phyloP scores from a whole-genome alignment of 2,329 filamentous ascomycete genomes.

The Talaromyces sp. region DNA sequence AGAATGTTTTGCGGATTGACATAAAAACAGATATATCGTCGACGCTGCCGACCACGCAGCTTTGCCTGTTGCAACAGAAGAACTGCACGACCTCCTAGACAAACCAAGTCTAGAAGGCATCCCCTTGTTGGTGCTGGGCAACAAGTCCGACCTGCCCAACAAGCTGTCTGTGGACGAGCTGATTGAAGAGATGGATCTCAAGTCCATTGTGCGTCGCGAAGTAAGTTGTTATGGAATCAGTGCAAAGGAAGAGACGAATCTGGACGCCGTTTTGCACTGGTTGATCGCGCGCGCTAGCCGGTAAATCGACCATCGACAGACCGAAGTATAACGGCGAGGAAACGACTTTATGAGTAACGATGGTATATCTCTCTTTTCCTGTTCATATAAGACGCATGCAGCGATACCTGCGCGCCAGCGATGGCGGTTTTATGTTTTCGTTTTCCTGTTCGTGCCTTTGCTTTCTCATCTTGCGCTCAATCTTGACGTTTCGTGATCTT shows the following conservation, averaged over 20 bases:
- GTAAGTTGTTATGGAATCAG: slow-evolving; percentile 99
- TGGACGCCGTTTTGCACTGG: slow-evolving; percentile 95
- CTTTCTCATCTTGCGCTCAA: background rate
- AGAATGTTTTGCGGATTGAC: background rate
- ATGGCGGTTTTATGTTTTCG: slow-evolving; percentile 32
- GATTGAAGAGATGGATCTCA: slow-evolving; percentile 88
- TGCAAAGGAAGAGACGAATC: slow-evolving; percentile 97
- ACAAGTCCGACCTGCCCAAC: slow-evolving; percentile 92
- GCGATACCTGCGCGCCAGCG: slow-evolving; percentile 40
- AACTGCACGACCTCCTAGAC: slow-evolving; percentile 82
- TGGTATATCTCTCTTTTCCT: slow-evolving; percentile 18
- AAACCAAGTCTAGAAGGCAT: slow-evolving; percentile 84
- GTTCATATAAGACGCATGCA: slow-evolving; percentile 47
- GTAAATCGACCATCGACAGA: slow-evolving; percentile 42
- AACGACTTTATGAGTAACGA: slow-evolving; percentile 17
- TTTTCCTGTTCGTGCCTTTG: background rate
- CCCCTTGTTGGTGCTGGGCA: slow-evolving; percentile 87
- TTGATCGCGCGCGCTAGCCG: slow-evolving; percentile 83
- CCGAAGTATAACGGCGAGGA: background rate
- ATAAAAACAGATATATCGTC: slow-evolving; percentile 74
- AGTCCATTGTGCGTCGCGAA: slow-evolving; percentile 83
- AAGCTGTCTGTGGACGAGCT: slow-evolving; percentile 91
- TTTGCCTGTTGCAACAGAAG: slow-evolving; percentile 81
- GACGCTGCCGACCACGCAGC: slow-evolving; percentile 84
- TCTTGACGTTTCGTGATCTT: background rate